phyloP scores from a whole-genome alignment of 2,329 filamentous ascomycete genomes.

The Thielaviopsis punctulata region DNA sequence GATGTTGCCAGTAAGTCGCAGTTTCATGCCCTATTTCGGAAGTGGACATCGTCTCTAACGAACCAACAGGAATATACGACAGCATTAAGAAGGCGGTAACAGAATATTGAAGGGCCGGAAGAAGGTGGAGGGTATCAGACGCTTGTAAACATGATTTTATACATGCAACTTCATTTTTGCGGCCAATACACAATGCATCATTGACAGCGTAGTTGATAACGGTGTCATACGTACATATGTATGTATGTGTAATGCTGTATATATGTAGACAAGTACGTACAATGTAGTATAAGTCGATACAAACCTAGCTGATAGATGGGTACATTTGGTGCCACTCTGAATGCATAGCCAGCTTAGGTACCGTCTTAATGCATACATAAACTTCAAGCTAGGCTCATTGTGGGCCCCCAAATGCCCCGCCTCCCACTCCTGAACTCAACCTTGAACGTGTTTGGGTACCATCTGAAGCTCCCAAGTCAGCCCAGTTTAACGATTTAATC shows the following conservation, averaged over 20 bases:
- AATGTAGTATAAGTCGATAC: too few relatives aligned
- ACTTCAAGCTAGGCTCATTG: neutral
- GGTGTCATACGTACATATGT: neutral
- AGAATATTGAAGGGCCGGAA: slow-evolving; percentile 28
- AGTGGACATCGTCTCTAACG: neutral
- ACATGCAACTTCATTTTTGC: neutral
- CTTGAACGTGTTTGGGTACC: neutral
- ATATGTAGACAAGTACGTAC: too few relatives aligned
- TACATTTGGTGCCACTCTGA: neutral
- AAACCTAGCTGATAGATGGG: too few relatives aligned
- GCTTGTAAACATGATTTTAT: neutral
- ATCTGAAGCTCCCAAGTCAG: neutral
- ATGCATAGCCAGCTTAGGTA: neutral
- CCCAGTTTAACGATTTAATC: neutral
- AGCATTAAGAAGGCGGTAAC: slow-evolving; percentile 49
- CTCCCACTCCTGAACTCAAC: slow-evolving; percentile 5
- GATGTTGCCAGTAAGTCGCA: slow-evolving; percentile 65
- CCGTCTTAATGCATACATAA: neutral
- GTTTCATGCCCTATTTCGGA: neutral
- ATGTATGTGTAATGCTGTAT: too few relatives aligned
- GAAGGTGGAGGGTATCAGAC: neutral
- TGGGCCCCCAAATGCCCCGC: slow-evolving; percentile 5
- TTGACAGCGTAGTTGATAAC: too few relatives aligned
- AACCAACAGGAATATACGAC: slow-evolving; percentile 11
- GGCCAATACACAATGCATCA: neutral